Evolutionary conservation across 2,329 filamentous ascomycete genomes (phyloP).

Genomic region (Colletotrichum eleusines): DNA sequence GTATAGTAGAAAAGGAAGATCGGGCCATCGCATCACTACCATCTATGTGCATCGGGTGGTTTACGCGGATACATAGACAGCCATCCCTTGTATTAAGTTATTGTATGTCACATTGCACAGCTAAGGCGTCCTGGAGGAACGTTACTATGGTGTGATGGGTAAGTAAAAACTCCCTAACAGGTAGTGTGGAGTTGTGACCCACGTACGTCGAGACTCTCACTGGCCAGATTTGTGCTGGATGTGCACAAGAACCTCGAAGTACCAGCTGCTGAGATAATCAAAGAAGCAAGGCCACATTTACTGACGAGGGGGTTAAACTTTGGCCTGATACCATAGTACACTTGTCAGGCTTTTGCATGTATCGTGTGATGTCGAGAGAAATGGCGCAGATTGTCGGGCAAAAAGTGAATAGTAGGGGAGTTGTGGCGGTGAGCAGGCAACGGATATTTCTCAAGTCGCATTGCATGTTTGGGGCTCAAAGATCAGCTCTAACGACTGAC

Average conservation of each 20-base stretch:
- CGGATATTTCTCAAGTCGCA: conserved; percentile 17
- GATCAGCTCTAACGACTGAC: conserved; percentile 22
- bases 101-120: conserved; percentile 27
- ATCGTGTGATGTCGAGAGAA: conserved; percentile 14
- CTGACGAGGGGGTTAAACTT: no score
- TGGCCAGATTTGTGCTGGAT: no score
- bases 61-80: conserved; percentile 9
- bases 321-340: no score
- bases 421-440: conserved; percentile 27
- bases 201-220: no score
- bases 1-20: not conserved
- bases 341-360: conserved; percentile 10
- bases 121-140: conserved; percentile 13
- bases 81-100: conserved; percentile 23
- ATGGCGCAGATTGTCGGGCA: conserved; percentile 9
- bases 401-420: not conserved
- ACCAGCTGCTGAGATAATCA: no score
- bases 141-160: no score
- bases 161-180: no score
- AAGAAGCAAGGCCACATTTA: no score
- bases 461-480: conserved; percentile 27
- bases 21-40: conserved; percentile 6
- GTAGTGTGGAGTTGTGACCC: no score
- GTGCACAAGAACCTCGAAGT: no score
- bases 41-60: conserved; percentile 7